A percentile compares a stretch with the other conserved stretches of the same genome.
These are phyloP conservation scores for Mucor circinelloides DNA, from an alignment of 371 early-diverging fungal species.

Conservation along the genomic window DNA sequence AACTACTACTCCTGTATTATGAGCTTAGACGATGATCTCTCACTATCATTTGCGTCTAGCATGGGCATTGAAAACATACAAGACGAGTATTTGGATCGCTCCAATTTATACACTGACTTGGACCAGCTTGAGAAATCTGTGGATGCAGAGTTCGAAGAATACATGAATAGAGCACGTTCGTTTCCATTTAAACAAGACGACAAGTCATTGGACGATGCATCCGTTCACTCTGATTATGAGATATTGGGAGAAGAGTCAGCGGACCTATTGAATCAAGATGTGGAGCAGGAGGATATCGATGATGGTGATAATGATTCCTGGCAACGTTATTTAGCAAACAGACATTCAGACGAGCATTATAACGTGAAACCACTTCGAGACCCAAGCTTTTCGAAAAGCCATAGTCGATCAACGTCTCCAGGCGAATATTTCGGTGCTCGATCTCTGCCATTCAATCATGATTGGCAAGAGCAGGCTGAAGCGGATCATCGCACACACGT, in stretches of 20 bases:
- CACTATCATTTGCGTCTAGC: conserved; percentile 23
- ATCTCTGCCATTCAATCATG: conserved; percentile 29
- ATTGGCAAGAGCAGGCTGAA: background rate
- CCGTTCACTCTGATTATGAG: conserved; percentile 28
- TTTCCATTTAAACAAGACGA: conserved; percentile 8
- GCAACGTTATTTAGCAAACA: conserved; percentile 8
- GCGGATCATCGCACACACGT: background rate
- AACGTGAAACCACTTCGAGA: conserved; percentile 22
- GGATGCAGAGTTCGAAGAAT: conserved; percentile 26
- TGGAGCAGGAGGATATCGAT: background rate
- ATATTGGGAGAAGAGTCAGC: conserved; percentile 20
- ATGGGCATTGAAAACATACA: conserved; percentile 10
- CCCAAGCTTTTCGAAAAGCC: background rate
- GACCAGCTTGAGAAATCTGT: conserved; percentile 29
- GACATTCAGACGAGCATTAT: conserved; percentile 23
- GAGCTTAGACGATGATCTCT: conserved; percentile 11
- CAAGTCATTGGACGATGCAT: background rate
- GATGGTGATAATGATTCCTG: conserved; percentile 1
- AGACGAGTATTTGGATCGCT: background rate
- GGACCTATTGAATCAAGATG: background rate
- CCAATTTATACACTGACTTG: conserved; percentile 26
- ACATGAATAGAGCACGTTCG: conserved; percentile 17
- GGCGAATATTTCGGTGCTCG: conserved; percentile 39
- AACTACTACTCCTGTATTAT: background rate
- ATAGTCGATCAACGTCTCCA: conserved; percentile 24